Evolutionary conservation across 75 land plant species (phyloP).

Genomic region (Cryptomeria japonica): DNA sequence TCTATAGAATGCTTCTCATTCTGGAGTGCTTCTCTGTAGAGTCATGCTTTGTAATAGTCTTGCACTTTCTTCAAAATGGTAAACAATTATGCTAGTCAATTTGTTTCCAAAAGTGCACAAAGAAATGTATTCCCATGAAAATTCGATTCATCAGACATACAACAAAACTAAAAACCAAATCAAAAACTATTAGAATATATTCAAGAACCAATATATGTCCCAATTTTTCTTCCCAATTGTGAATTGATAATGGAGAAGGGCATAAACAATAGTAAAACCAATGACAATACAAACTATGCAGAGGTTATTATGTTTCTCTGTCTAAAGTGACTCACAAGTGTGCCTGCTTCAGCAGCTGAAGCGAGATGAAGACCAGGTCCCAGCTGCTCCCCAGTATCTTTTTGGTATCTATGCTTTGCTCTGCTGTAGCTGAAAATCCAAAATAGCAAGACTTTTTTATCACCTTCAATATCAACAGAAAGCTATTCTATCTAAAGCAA

Average conservation of each 20-base stretch:
- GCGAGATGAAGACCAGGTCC: conserved; percentile 87
- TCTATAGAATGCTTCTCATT: too few relatives aligned
- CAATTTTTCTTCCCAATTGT: neutral
- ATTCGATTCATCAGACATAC: neutral
- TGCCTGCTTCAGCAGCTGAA: conserved; percentile 95
- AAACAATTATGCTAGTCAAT: neutral
- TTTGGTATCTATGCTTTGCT: conserved; percentile 71
- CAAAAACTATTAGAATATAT: neutral
- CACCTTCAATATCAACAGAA: neutral
- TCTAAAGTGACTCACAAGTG: conserved; percentile 56
- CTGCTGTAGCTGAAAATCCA: conserved; percentile 63
- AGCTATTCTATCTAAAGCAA: neutral
- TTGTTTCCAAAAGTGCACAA: neutral
- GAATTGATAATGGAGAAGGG: neutral
- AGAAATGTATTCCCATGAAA: neutral
- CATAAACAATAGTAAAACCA: neutral
- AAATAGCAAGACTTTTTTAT: neutral
- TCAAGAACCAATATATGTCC: neutral
- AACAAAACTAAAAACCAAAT: neutral
- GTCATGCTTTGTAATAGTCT: too few relatives aligned
- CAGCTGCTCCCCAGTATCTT: conserved; percentile 44
- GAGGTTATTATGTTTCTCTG: neutral
- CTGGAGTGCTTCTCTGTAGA: too few relatives aligned
- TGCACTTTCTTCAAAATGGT: neutral
- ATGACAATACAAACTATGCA: neutral